Evolutionary conservation across 495 filamentous ascomycete species (phyloP).

Genomic region (Penicillium fimorum): DNA sequence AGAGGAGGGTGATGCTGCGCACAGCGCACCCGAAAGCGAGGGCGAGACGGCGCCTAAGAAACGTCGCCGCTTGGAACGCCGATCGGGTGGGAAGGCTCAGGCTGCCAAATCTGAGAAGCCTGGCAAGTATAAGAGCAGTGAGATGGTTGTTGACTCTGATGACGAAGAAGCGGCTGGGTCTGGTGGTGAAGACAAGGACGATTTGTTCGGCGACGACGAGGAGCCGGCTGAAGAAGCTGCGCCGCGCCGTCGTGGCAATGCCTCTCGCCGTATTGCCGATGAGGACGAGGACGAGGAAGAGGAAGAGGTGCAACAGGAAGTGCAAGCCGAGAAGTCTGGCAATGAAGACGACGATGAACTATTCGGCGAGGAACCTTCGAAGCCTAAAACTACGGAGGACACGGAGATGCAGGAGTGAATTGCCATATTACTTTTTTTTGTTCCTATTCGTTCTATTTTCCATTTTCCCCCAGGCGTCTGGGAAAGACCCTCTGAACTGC

Average conservation of each 20-base stretch:
- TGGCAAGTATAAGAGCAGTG: conserved; percentile 74
- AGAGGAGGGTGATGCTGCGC: conserved; percentile 18
- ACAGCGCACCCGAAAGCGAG: conserved; percentile 33
- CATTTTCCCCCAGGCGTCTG: conserved; percentile 3
- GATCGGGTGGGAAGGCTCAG: conserved; percentile 59
- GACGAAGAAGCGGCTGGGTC: conserved; percentile 40
- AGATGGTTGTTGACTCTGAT: conserved; percentile 76
- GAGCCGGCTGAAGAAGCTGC: conserved; percentile 33
- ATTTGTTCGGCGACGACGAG: conserved; percentile 33
- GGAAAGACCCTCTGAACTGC: neutral
- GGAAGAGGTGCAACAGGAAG: conserved; percentile 11
- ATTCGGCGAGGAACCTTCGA: conserved; percentile 23
- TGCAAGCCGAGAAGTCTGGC: conserved; percentile 8
- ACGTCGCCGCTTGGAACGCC: conserved; percentile 49
- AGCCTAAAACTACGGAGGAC: conserved; percentile 18
- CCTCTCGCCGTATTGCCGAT: conserved; percentile 40
- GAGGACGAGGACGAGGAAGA: conserved; percentile 46
- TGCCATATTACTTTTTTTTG: conserved; percentile 6
- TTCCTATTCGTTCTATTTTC: conserved; percentile 1
- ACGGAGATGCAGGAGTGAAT: conserved; percentile 32
- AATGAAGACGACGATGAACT: conserved; percentile 25
- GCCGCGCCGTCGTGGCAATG: conserved; percentile 39
- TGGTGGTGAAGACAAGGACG: conserved; percentile 34
- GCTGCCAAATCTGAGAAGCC: conserved; percentile 13
- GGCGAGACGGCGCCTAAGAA: conserved; percentile 47